Conservation (phyloP, 495 filamentous ascomycete species). For the Tuber melanosporum region DNA sequence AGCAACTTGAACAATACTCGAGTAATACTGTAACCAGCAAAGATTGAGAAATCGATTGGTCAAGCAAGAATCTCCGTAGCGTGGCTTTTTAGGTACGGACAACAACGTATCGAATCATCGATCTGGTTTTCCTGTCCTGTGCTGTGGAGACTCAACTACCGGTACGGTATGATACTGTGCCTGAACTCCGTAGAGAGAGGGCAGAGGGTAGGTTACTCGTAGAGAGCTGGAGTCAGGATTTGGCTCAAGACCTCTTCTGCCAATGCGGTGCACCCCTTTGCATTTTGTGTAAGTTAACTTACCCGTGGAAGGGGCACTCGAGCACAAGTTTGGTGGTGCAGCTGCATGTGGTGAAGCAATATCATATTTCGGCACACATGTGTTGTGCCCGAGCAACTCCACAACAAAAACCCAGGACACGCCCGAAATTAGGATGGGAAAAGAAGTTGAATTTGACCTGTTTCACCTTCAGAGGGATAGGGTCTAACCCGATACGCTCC, state of each 20-base stretch:
- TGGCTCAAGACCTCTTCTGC: not conserved
- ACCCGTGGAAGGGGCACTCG: not conserved
- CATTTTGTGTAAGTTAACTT: not conserved
- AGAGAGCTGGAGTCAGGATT: not conserved
- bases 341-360: constrained; percentile 2
- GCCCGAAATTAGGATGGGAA: not conserved
- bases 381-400: constrained; percentile 1
- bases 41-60: not conserved
- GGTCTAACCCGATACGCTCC: not conserved
- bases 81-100: not conserved
- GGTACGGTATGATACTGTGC: not conserved
- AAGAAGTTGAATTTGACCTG: not conserved
- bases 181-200: not conserved
- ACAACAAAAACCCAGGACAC: not conserved
- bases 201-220: not conserved
- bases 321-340: not conserved
- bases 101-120: not conserved
- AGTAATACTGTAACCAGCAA: not conserved
- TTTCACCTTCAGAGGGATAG: constrained; percentile 1
- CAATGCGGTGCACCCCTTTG: not conserved
- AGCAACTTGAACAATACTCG: not conserved
- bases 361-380: constrained; percentile 6
- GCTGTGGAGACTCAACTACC: not conserved
- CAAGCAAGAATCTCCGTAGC: not conserved
- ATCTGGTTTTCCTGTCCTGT: not conserved